phyloP scores from a whole-genome alignment of 108 stramenopile genomes.

The Skeletonema marinoi region DNA sequence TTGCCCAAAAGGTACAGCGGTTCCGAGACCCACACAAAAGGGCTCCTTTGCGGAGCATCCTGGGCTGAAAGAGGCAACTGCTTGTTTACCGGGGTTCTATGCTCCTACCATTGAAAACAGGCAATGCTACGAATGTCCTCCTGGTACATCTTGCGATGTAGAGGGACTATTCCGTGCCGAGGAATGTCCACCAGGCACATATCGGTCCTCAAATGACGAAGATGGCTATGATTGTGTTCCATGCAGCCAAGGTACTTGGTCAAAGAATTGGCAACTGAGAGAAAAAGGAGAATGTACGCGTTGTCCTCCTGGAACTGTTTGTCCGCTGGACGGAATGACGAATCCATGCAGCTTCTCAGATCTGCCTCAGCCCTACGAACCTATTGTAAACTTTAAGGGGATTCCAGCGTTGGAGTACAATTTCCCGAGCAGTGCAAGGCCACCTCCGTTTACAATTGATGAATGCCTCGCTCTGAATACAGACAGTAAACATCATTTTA shows the following conservation, averaged over 20 bases:
- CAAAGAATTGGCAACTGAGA: slow-evolving; percentile 87
- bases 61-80: slow-evolving; percentile 69
- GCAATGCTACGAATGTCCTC: slow-evolving; percentile 41
- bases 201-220: slow-evolving; percentile 25
- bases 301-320: slow-evolving; percentile 81
- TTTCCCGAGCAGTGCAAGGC: slow-evolving; percentile 57
- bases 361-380: slow-evolving; percentile 80
- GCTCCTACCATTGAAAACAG: slow-evolving; percentile 73
- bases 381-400: slow-evolving; percentile 72
- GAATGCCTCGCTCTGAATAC: slow-evolving; percentile 72
- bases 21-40: slow-evolving; percentile 77
- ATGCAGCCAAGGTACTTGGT: slow-evolving; percentile 90
- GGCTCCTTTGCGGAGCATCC: slow-evolving; percentile 68
- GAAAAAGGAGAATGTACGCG: slow-evolving; percentile 77
- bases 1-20: slow-evolving; percentile 80
- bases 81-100: slow-evolving; percentile 75
- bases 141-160: slow-evolving; percentile 38
- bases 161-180: slow-evolving; percentile 41
- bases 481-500: slow-evolving; percentile 32
- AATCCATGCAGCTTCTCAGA: slow-evolving; percentile 67
- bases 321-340: slow-evolving; percentile 79
- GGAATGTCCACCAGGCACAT: slow-evolving; percentile 46
- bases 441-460: slow-evolving; percentile 62
- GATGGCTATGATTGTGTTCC: slow-evolving; percentile 63
- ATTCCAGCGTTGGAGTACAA: slow-evolving; percentile 58